Evolutionary conservation across 176 grass and related monocot species (phyloP), one percentile per base, ranked within the genome.

Genomic region (Carex myosuroides): DNA sequence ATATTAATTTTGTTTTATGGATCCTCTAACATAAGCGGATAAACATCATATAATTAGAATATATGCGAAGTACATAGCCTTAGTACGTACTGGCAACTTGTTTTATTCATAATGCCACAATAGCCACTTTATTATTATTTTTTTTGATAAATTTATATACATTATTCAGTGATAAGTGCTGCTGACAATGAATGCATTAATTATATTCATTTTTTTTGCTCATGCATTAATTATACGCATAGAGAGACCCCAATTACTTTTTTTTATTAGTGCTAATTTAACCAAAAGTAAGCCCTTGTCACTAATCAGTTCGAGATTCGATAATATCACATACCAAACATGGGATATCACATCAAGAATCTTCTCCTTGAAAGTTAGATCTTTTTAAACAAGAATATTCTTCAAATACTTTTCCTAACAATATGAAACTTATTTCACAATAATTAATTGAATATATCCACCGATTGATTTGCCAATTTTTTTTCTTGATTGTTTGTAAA

Each of bases 311-410:
- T 64, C 10, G 42, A 14, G 39, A 50, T 24, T 60, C 4, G 70
- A 52, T 50, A 75, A 52, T 26, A 50, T 75, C 70, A 75, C 5
- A 52, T 75, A 75, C 10, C 44, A 52, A 75, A 75, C 70, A 26
- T 48, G 41, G 55, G 21, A 77, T 6, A 56, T 55, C 73, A 77
- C 73, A 77, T 77, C 50, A 77, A 52, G 73, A 77, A 77, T 77
- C 22, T 77, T 30, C 73, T 76, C 17, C 46, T 54, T 22, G 5
- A 22, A 76, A 76, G 37, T 29, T 29, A 26, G 4, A 75, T 52
- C 42, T 26, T 75, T 54, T 75, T n/a, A 16, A 7, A 55, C 21
- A 74, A 29, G 46, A 75, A 76, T 76, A 76, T 76, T 56, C 46
- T 52, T 53, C 4, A 53, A 75, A 8, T 77, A 30, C 50, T 77